These are phyloP conservation scores for Capronia epimyces DNA, from an alignment of 2,329 filamentous ascomycete genomes.

Conservation along the genomic window DNA sequence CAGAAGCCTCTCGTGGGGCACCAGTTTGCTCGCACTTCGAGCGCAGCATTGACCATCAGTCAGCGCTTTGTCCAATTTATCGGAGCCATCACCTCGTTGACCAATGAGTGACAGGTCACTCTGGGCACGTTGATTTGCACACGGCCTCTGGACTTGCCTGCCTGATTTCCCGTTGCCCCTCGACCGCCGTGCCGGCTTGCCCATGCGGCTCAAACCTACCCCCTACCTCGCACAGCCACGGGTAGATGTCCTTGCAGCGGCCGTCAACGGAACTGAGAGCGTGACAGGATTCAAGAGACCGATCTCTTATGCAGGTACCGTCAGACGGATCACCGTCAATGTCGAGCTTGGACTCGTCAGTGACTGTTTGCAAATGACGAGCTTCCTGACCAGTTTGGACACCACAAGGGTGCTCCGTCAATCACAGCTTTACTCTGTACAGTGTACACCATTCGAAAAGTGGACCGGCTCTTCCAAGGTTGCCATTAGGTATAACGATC, in stretches of 20 bases:
- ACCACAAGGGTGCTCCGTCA: background rate
- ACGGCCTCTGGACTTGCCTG: background rate
- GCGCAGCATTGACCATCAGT: slow-evolving; percentile 10
- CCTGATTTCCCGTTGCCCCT: slow-evolving; percentile 1
- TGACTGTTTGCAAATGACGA: background rate
- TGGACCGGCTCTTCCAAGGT: background rate
- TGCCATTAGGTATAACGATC: slow-evolving; percentile 1
- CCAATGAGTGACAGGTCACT: slow-evolving; percentile 4
- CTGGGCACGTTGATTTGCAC: background rate
- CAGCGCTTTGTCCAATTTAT: slow-evolving; percentile 10
- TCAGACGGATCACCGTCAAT: background rate
- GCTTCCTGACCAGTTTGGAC: background rate
- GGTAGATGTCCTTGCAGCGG: background rate
- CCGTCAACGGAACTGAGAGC: background rate
- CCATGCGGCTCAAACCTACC: slow-evolving; percentile 5
- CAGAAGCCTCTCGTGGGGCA: too few species aligned
- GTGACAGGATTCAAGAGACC: background rate
- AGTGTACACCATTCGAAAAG: background rate
- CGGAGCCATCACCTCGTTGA: slow-evolving; percentile 10
- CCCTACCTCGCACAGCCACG: slow-evolving; percentile 4
- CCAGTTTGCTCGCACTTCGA: background rate
- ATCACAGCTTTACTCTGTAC: background rate
- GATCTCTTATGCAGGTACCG: background rate
- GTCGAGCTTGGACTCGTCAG: background rate
- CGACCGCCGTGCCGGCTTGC: background rate